Conservation (phyloP, 31 red algal species). For the Asparagopsis taxiformis region DNA sequence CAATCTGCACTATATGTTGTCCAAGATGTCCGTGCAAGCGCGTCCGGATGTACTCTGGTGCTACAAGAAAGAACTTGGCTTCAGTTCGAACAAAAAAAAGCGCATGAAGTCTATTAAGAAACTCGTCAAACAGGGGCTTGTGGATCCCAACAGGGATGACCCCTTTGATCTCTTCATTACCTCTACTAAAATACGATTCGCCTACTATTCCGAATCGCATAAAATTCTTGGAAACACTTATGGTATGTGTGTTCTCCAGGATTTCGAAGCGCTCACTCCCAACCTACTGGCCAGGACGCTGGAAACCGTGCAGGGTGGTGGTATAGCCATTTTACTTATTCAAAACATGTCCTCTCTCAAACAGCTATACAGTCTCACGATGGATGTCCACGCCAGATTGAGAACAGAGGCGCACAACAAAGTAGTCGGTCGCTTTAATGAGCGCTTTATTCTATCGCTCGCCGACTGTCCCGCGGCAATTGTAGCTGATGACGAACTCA, state of each 20-base stretch:
- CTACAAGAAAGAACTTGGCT: constrained; percentile 96
- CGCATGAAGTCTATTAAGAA: constrained; percentile 91
- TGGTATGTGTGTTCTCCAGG: constrained; percentile 96
- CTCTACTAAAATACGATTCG: constrained; percentile 78
- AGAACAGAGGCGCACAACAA: constrained; percentile 73
- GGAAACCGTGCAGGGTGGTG: constrained; percentile 93
- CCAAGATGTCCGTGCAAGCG: constrained; percentile 61
- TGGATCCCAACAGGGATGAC: constrained; percentile 60
- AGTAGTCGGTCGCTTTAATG: constrained; percentile 88
- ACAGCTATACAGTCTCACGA: constrained; percentile 78
- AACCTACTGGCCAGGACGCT: constrained; percentile 90
- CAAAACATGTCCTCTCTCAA: constrained; percentile 75
- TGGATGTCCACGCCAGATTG: constrained; percentile 88
- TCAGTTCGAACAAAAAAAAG: constrained; percentile 83
- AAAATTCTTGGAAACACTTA: constrained; percentile 94
- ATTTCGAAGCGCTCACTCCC: constrained; percentile 97
- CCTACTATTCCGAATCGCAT: constrained; percentile 88
- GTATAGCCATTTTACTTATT: constrained; percentile 81
- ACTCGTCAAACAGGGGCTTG: constrained; percentile 69
- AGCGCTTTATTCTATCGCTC: constrained; percentile 88
- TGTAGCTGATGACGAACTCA: constrained; percentile 95
- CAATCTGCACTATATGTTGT: constrained; percentile 93
- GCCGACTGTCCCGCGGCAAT: constrained; percentile 68
- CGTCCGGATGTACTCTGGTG: constrained; percentile 90
- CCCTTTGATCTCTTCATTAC: constrained; percentile 97